Base-by-base conservation (phyloP, 805 yeast species). In the Saccharomycopsis malanga region DNA sequence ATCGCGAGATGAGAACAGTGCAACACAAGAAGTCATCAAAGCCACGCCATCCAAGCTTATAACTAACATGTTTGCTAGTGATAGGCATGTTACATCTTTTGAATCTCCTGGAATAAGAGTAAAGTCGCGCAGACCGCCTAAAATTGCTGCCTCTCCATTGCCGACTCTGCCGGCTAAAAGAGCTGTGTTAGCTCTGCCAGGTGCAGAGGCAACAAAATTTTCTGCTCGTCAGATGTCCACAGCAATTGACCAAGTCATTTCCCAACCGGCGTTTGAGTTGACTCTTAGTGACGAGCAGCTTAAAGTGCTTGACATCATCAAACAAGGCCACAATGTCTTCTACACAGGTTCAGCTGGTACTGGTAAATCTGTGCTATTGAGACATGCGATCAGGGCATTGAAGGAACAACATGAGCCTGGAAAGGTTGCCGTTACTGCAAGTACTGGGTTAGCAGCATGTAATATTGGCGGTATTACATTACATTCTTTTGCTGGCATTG, bases 271-370 rank as follows among this genome's bases (percentile, higher is more conserved):
- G 23, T 22, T 14, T 10, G 42, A 44, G 25, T 30, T 49, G 21
- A 49, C 61, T 4, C 57, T 77, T 7, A 73, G 79, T 54, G 70
- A 70, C 20, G 93, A 85, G 58, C 94, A 85, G 58, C 72, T 74
- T 48, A 65, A 72, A 42, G 78, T 93, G 20, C 70, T 86, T 9
- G 74, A 78, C 7, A 63, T 85, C 45, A 95, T 82, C 0, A 63
- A 76, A 38, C 59, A 68, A 20, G 88, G 94, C 0, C 66, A 69
- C 15, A 86, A 82, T 50, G 65, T 93, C 2, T 93, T 93, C 60
- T 93, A 86, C 61, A 93, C 98, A 0, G 98, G 98, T 43, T 87
- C 97, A 29, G 98, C 98, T 0, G 98, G 98, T 58, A 93, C 98
- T 0, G 98, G 98, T 60, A 93, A 93, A 61, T 91, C 98, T 1